phyloP scores from a whole-genome alignment of 2,329 filamentous ascomycete species.

The Penicillium janthinellum region DNA sequence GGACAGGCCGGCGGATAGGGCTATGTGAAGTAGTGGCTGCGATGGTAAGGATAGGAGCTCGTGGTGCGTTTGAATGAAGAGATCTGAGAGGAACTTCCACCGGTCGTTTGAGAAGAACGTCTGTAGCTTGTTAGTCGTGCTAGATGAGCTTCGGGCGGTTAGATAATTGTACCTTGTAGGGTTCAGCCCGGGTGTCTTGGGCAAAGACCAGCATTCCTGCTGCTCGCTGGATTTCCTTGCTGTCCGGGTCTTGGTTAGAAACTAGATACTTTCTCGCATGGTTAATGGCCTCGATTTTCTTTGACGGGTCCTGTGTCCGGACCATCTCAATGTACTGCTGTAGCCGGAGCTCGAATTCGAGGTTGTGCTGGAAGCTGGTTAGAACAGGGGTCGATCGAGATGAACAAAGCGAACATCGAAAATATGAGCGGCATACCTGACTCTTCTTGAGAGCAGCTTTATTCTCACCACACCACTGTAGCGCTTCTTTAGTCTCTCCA shows the following conservation, averaged over 20 bases:
- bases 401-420: background rate
- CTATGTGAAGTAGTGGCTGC: slow-evolving; percentile 83
- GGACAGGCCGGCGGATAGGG: slow-evolving; percentile 85
- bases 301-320: slow-evolving; percentile 63
- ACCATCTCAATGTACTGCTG: slow-evolving; percentile 96
- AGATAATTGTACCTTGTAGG: slow-evolving; percentile 56
- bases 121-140: slow-evolving; percentile 40
- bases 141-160: background rate
- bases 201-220: slow-evolving; percentile 79
- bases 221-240: slow-evolving; percentile 69
- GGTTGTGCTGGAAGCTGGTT: slow-evolving; percentile 60
- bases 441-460: slow-evolving; percentile 89
- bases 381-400: background rate
- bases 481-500: slow-evolving; percentile 73
- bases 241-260: slow-evolving; percentile 68
- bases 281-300: slow-evolving; percentile 72
- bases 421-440: slow-evolving; percentile 57
- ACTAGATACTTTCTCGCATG: slow-evolving; percentile 83
- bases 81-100: slow-evolving; percentile 73
- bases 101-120: slow-evolving; percentile 72
- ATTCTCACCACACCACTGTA: slow-evolving; percentile 91
- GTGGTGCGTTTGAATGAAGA: slow-evolving; percentile 87
- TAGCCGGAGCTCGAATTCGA: slow-evolving; percentile 90
- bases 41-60: slow-evolving; percentile 79
- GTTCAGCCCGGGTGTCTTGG: slow-evolving; percentile 60